phyloP scores from a whole-genome alignment of 768 basidiomycete genomes.

The Coprinopsis cinerea region DNA sequence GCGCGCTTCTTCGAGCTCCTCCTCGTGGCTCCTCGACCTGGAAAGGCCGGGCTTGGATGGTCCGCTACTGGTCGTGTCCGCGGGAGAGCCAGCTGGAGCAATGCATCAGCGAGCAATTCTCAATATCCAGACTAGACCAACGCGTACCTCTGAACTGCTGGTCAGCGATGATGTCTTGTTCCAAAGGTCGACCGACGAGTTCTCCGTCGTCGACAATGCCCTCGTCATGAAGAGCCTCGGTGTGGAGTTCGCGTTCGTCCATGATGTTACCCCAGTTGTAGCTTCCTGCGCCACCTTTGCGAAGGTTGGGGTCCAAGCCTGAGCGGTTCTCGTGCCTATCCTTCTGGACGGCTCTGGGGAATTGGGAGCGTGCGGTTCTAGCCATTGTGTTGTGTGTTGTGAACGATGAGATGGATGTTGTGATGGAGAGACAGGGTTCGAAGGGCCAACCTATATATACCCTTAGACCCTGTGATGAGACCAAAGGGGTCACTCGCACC shows the following conservation, averaged over 20 bases:
- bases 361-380: conserved; percentile 68
- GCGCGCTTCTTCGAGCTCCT: conserved; percentile 58
- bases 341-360: conserved; percentile 64
- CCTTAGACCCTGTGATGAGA: background rate
- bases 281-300: conserved; percentile 74
- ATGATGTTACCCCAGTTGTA: conserved; percentile 80
- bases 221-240: conserved; percentile 54
- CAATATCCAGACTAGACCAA: too few relatives aligned
- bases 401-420: conserved; percentile 9
- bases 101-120: too few relatives aligned
- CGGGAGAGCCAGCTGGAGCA: conserved; percentile 3
- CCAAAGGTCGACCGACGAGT: background rate
- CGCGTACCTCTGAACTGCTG: too few relatives aligned
- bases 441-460: background rate
- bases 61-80: conserved; percentile 32
- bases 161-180: background rate
- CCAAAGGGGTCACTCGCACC: background rate
- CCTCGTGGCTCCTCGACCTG: conserved; percentile 36
- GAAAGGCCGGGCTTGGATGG: background rate
- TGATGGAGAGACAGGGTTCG: background rate
- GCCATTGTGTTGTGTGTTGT: conserved; percentile 47
- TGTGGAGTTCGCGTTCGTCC: conserved; percentile 59
- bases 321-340: conserved; percentile 78
- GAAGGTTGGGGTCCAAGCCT: conserved; percentile 63
- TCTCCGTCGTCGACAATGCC: conserved; percentile 8